Percentiles rank a stretch among this genome's conserved stretches.
These are phyloP conservation scores for Talaromyces albobiverticillius DNA, from an alignment of 2,329 filamentous ascomycete genomes.

Conservation along the genomic window DNA sequence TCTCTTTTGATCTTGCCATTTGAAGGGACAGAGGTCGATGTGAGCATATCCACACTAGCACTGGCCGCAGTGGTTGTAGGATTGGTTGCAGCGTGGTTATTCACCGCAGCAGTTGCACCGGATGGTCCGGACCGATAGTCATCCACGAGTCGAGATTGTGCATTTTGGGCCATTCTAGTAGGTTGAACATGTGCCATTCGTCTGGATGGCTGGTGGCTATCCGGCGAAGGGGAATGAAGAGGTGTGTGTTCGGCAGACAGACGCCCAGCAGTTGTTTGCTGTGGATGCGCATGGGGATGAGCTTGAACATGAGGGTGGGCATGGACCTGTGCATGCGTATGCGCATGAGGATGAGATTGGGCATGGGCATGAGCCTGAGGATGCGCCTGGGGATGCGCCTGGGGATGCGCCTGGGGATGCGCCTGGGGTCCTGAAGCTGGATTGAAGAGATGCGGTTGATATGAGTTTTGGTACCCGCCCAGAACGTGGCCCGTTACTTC, in stretches of 20 bases:
- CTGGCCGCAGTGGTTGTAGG: neutral
- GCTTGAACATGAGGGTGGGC: conserved; percentile 3
- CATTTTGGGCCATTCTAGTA: neutral
- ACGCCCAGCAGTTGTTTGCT: conserved; percentile 4
- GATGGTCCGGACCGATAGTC: conserved; percentile 5
- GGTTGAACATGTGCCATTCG: conserved; percentile 2
- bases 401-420: neutral
- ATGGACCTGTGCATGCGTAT: neutral
- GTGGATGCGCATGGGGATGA: neutral
- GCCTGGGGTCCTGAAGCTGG: conserved; percentile 2
- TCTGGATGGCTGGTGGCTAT: conserved; percentile 1
- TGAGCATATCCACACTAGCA: neutral
- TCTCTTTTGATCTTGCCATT: conserved; percentile 6
- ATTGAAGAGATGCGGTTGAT: conserved; percentile 28
- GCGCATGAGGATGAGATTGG: neutral
- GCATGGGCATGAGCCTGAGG: neutral
- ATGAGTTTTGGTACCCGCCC: conserved; percentile 28
- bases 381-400: conserved; percentile 1
- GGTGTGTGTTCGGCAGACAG: conserved; percentile 7
- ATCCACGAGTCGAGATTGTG: conserved; percentile 1
- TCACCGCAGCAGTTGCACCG: neutral
- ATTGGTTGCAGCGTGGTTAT: neutral
- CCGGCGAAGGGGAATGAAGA: conserved; percentile 9
- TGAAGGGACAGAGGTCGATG: neutral
- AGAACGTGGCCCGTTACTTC: conserved; percentile 31